Evolutionary conservation across 345 rosid genomes (phyloP), one percentile per base, ranked within the genome.

Genomic region (Arabidopsis suecica): DNA sequence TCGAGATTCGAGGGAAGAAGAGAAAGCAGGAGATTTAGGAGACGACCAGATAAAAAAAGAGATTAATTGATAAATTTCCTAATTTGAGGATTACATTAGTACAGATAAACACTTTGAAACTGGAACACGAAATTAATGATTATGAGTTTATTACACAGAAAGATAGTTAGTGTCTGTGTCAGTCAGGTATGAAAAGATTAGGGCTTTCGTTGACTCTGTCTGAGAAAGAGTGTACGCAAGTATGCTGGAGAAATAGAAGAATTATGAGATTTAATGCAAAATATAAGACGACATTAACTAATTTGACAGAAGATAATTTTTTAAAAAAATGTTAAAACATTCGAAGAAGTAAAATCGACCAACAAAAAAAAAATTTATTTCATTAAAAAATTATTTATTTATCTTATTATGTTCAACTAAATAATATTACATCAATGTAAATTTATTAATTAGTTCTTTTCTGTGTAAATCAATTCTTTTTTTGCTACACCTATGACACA

Each of bases 201-300:
- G 73, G 79, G 79, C 68, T 75, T 74, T 40, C 55, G 68, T 60
- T 75, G 73, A 59, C 68, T 67, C 73, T 68, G 18, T 6, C 25
- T 40, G 7, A 67, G 14, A 2, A 38, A 40, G 79, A 32, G 79
- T 74, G 22, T 45, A 44, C 34, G 34, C 25, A 12, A 18, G 10
- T 23, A 34, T 14, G 44, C 42, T 22, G 11, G 5, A n/a, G 28
- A 3, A 49, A 49, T n/a, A 12, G 4, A 10, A 10, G 37, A 49
- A 12, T 71, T 37, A 38, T 61, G 59, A 60, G 45, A n/a, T 23
- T 23, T 23, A 23, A 1, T 23, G 25, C 25, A 23, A 23, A 23
- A 23, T 23, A 23, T 23, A 23, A 23, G 25, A 23, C 25, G 25
- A 23, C 25, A 23, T 23, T 23, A 2, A 23, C 25, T 23, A 23